A percentile compares a stretch with the other conserved stretches of the same genome.
These are phyloP conservation scores for Tuber melanosporum DNA, from an alignment of 495 filamentous ascomycete genomes.

Conservation along the genomic window DNA sequence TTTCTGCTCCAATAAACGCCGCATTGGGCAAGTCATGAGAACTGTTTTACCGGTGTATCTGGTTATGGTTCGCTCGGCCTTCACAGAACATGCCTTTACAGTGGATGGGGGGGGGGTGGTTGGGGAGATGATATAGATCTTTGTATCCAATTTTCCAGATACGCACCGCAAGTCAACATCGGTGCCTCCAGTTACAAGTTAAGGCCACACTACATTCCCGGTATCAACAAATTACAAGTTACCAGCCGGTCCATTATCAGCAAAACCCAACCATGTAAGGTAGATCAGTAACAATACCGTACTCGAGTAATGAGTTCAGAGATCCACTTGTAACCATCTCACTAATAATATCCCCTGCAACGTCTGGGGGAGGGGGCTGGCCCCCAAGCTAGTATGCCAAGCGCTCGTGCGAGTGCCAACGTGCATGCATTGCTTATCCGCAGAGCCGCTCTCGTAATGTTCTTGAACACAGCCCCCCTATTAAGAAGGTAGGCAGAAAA, in stretches of 20 bases:
- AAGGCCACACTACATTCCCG: background rate
- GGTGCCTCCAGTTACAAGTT: background rate
- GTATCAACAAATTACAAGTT: background rate
- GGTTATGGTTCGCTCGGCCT: background rate
- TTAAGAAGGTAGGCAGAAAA: too few species aligned
- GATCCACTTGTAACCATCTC: background rate
- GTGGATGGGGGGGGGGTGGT: background rate
- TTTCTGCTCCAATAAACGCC: background rate
- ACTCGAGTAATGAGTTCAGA: too few species aligned
- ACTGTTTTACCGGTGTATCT: background rate
- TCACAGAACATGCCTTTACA: background rate
- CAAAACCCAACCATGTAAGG: background rate
- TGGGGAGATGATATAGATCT: background rate
- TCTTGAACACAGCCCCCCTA: too few species aligned
- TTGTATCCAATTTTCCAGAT: background rate
- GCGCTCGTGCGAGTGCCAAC: too few species aligned
- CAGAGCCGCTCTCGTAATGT: too few species aligned
- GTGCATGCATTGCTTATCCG: too few species aligned
- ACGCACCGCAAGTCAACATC: too few species aligned
- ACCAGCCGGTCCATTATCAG: background rate
- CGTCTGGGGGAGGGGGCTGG: too few species aligned
- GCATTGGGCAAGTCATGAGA: background rate
- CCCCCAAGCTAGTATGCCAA: too few species aligned
- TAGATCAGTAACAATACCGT: background rate
- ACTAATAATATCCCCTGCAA: background rate